Evolutionary conservation across 495 filamentous ascomycete genomes (phyloP), one percentile per base, ranked within the genome.

Genomic region (Podospora appendiculata): DNA sequence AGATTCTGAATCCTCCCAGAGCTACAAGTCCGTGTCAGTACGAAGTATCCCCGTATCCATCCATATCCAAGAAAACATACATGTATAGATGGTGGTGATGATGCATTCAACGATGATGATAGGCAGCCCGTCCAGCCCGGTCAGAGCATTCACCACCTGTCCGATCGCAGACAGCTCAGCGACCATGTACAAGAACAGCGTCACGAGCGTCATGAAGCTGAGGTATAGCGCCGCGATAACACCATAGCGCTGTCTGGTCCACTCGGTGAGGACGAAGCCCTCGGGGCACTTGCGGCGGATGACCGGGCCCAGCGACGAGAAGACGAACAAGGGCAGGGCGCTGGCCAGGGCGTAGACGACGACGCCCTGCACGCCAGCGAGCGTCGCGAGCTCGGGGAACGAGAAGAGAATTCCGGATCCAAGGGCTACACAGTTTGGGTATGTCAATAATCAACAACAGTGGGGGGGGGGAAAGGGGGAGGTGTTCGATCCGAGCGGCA

Each of bases 181-280:
- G 7, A 89, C 82, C 87, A 90, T 89, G 72, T 89, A 89, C 33
- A 90, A 61, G 58, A 89, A 90, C 51, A 90, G 73, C 2, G 87
- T 89, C 41, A 86, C 79, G n/a, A 88, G 78, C 52, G 83, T 85
- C 64, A 88, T 67, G 59, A 84, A 75, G 59, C 85, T 86, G 32
- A 90, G 67, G 56, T 83, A 89, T 7, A 88, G 62, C 4, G 82
- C 81, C 8, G 86, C 73, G 35, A 82, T 59, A 4, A 73, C 45
- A 0, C 86, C 86, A 67, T 86, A 90, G 50, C 87, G 72, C 64
- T 88, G 83, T 34, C 84, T 72, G 32, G 84, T 85, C 87, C 86
- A 90, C 69, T 89, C 87, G 0, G 86, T 90, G 45, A 90, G 69
- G 45, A 90, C 84, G 52, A 90, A 90, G 0, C 86, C 86, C 43